Conservation (phyloP, 495 filamentous ascomycete species). For the Penicillium samsonianum region DNA sequence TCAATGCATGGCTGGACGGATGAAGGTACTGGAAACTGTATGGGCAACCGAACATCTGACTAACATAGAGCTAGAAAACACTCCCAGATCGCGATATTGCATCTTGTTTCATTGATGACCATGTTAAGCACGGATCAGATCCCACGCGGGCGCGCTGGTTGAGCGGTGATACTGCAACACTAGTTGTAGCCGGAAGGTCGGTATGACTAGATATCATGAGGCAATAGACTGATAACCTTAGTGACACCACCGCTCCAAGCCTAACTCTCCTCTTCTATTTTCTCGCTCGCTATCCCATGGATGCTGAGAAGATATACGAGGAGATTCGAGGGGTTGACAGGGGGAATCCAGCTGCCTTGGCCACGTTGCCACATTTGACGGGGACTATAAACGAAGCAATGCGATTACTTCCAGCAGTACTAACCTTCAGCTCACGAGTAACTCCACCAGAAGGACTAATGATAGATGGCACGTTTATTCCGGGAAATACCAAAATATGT, state of each 20-base stretch:
- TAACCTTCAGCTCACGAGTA: conserved; percentile 31
- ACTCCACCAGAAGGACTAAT: conserved; percentile 48
- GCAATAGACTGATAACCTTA: conserved; percentile 4
- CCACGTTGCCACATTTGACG: conserved; percentile 31
- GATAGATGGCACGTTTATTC: conserved; percentile 51
- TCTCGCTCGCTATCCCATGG: conserved; percentile 30
- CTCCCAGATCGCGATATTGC: conserved; percentile 27
- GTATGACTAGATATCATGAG: background rate
- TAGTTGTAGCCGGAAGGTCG: conserved; percentile 44
- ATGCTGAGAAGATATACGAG: conserved; percentile 20
- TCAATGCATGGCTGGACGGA: conserved; percentile 33
- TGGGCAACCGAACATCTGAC: background rate
- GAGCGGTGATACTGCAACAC: conserved; percentile 30
- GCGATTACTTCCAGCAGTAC: conserved; percentile 45
- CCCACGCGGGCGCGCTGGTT: conserved; percentile 21
- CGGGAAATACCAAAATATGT: conserved; percentile 41
- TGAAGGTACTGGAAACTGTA: conserved; percentile 15
- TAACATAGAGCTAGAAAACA: background rate
- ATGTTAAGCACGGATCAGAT: conserved; percentile 19
- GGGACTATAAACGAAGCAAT: conserved; percentile 52
- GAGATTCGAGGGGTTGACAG: conserved; percentile 13
- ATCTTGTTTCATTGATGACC: conserved; percentile 38
- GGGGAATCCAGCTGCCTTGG: conserved; percentile 1
- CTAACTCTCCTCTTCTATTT: conserved; percentile 38
- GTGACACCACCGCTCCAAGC: conserved; percentile 34